Percentiles rank a stretch among this genome's conserved stretches.
Evolutionary conservation across 2,329 filamentous ascomycete species (phyloP).

Genomic region (Fusarium sp.): DNA sequence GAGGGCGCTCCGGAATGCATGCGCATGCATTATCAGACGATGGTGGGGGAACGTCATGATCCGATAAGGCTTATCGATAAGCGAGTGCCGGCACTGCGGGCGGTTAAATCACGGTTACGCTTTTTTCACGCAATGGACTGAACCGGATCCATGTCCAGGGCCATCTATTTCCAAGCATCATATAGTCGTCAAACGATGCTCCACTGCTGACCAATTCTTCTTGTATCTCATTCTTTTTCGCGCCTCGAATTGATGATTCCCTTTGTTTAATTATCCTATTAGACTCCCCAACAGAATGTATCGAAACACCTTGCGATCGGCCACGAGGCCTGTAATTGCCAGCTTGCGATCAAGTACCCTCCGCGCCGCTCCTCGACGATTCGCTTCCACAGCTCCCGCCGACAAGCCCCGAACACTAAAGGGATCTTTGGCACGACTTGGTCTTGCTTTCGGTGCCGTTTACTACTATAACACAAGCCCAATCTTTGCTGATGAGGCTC

Average conservation of each 20-base stretch:
- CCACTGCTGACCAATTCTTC: constrained; percentile 42
- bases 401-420: constrained; percentile 84
- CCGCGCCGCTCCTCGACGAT: constrained; percentile 58
- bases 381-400: constrained; percentile 65
- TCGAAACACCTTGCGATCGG: constrained; percentile 61
- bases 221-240: constrained; percentile 21
- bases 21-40: constrained; percentile 4
- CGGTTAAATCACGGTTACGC: constrained; percentile 39
- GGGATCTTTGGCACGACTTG: constrained; percentile 77
- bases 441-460: constrained; percentile 77
- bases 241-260: neutral
- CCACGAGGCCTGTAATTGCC: constrained; percentile 58
- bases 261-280: constrained; percentile 8
- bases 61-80: constrained; percentile 38
- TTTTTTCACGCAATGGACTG: constrained; percentile 33
- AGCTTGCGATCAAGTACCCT: constrained; percentile 55
- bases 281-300: constrained; percentile 56
- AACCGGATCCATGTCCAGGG: constrained; percentile 7
- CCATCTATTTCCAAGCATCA: constrained; percentile 34
- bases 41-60: constrained; percentile 34
- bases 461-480: constrained; percentile 96
- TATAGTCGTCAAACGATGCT: constrained; percentile 20
- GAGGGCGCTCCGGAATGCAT: constrained; percentile 24
- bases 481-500: constrained; percentile 84
- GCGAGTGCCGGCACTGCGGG: neutral